phyloP scores from a whole-genome alignment of 2,329 filamentous ascomycete genomes.

The Aspergillus costaricaensis region DNA sequence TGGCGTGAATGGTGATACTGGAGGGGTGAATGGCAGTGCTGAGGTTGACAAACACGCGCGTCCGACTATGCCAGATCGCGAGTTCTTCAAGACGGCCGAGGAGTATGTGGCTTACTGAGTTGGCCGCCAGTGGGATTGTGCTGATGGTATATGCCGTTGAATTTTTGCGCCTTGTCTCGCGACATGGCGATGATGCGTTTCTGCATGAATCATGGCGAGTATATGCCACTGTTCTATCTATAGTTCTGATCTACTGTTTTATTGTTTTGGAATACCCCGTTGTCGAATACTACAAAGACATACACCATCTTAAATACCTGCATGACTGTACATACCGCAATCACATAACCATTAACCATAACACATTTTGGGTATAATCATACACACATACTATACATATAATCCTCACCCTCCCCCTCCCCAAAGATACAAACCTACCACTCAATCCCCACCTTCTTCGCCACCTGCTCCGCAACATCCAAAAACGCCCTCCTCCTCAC shows the following conservation, averaged over 20 bases:
- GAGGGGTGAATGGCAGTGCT: not conserved
- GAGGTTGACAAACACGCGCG: constrained; percentile 7
- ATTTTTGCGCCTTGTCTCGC: not conserved
- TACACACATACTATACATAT: constrained; percentile 9
- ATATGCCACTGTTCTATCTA: not conserved
- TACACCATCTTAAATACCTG: not conserved
- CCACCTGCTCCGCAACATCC: constrained; percentile 63
- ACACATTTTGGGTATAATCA: constrained; percentile 9
- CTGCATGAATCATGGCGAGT: not conserved
- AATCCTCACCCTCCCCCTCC: not conserved
- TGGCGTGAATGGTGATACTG: not conserved
- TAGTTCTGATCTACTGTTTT: not conserved
- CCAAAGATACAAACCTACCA: constrained; percentile 31
- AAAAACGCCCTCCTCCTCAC: constrained; percentile 65
- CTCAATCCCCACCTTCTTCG: constrained; percentile 45
- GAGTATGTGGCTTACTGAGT: constrained; percentile 16
- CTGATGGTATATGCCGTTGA: not conserved
- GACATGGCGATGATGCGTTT: too few species aligned
- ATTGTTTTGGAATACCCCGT: not conserved
- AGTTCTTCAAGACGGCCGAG: constrained; percentile 34
- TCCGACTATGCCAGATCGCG: constrained; percentile 32
- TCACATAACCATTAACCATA: not conserved
- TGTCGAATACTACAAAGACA: not conserved
- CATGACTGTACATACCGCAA: not conserved
- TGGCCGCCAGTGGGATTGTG: not conserved